phyloP scores from a whole-genome alignment of 2,329 filamentous ascomycete species.

The Aspergillus novoparasiticus region DNA sequence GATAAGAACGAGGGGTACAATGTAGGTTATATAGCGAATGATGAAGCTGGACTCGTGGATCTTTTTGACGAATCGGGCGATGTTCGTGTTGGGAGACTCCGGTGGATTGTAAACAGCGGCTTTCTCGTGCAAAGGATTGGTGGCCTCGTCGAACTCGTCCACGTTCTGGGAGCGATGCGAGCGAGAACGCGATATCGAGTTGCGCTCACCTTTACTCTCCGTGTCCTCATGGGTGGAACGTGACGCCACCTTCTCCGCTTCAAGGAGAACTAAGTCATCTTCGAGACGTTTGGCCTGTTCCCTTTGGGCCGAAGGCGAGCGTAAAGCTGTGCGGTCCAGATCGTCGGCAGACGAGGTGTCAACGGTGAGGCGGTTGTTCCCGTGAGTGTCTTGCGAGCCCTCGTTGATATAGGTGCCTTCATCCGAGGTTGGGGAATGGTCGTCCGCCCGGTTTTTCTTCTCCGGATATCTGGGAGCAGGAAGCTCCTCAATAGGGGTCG shows the following conservation, averaged over 20 bases:
- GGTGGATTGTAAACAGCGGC: slow-evolving; percentile 66
- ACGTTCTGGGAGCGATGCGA: slow-evolving; percentile 59
- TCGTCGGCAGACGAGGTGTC: slow-evolving; percentile 28
- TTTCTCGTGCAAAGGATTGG: slow-evolving; percentile 70
- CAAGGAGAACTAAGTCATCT: slow-evolving; percentile 67
- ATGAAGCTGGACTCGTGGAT: slow-evolving; percentile 67
- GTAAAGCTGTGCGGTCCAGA: slow-evolving; percentile 20
- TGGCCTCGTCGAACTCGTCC: slow-evolving; percentile 68
- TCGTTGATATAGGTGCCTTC: slow-evolving; percentile 37
- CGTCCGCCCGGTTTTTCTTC: slow-evolving; percentile 27
- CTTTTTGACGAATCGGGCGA: slow-evolving; percentile 67
- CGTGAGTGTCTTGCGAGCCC: slow-evolving; percentile 12
- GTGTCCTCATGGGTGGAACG: slow-evolving; percentile 37
- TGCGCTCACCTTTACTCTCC: slow-evolving; percentile 39
- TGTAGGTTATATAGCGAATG: slow-evolving; percentile 72
- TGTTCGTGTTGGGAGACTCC: slow-evolving; percentile 61
- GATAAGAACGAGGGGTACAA: slow-evolving; percentile 64
- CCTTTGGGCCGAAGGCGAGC: slow-evolving; percentile 59
- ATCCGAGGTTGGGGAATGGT: slow-evolving; percentile 31
- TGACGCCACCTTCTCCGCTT: slow-evolving; percentile 64
- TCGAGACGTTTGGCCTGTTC: slow-evolving; percentile 64
- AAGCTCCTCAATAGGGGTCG: slow-evolving; percentile 35
- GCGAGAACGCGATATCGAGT: slow-evolving; percentile 54
- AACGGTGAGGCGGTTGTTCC: slow-evolving; percentile 26
- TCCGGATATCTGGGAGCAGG: slow-evolving; percentile 27